phyloP scores from a whole-genome alignment of 2,329 filamentous ascomycete genomes.

The Raffaelea arxii region DNA sequence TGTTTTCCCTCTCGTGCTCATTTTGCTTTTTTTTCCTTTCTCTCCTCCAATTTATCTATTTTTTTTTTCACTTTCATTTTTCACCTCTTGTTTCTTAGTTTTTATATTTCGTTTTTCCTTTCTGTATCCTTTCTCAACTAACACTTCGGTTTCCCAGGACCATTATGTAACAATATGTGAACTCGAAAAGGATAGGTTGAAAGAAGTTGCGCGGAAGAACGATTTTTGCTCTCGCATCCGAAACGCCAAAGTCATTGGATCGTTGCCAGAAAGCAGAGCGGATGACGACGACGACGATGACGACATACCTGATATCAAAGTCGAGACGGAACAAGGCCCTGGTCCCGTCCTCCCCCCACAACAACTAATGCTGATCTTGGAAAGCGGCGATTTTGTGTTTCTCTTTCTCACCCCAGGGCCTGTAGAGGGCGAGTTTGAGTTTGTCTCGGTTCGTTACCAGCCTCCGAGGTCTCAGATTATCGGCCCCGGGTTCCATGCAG shows the following conservation, averaged over 20 bases:
- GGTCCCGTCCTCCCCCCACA: conserved; percentile 57
- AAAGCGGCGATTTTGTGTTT: conserved; percentile 65
- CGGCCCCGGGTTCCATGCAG: conserved; percentile 56
- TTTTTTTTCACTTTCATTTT: conserved; percentile 2
- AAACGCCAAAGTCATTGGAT: conserved; percentile 67
- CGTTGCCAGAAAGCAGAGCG: conserved; percentile 26
- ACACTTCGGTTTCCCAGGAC: conserved; percentile 38
- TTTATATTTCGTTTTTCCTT: too few species aligned
- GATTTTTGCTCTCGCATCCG: conserved; percentile 74
- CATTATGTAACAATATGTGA: conserved; percentile 74
- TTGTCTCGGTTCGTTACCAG: conserved; percentile 49
- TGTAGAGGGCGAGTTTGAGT: conserved; percentile 42
- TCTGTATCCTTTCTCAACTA: background rate
- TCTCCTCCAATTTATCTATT: too few species aligned
- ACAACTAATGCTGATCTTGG: conserved; percentile 66
- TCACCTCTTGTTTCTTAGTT: background rate
- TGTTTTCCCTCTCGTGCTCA: background rate
- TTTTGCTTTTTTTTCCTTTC: background rate
- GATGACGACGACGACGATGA: background rate
- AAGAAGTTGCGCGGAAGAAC: conserved; percentile 65
- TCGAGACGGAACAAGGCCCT: background rate
- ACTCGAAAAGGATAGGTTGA: conserved; percentile 57
- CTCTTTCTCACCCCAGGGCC: conserved; percentile 50
- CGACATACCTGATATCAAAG: background rate
- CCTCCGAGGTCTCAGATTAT: conserved; percentile 47